phyloP scores from a whole-genome alignment of 2,329 filamentous ascomycete genomes.

The Sordariomycetes sp. region DNA sequence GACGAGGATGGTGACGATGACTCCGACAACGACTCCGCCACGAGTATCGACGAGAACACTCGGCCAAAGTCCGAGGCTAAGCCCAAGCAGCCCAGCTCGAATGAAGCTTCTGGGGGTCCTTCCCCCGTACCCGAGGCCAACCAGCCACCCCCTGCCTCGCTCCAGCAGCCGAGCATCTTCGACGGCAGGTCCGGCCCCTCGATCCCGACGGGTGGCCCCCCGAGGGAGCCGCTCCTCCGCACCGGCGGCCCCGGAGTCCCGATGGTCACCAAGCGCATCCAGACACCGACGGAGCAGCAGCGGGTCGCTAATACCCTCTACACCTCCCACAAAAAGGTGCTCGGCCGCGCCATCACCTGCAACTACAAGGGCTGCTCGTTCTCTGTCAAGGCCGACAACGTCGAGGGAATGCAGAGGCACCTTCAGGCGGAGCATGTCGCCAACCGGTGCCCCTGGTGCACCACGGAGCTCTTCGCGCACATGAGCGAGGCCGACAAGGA shows the following conservation, averaged over 20 bases:
- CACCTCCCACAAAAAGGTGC: not conserved
- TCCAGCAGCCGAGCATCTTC: conserved; percentile 16
- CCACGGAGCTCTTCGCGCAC: conserved; percentile 13
- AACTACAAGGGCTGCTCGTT: conserved; percentile 22
- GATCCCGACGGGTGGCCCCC: conserved; percentile 23
- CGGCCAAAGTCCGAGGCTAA: not conserved
- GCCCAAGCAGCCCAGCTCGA: not conserved
- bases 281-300: conserved; percentile 26
- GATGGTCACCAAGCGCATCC: conserved; percentile 21
- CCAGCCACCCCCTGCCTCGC: not conserved
- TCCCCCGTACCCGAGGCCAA: not conserved
- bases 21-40: no score
- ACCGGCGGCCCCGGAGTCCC: conserved; percentile 19
- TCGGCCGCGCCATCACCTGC: conserved; percentile 18
- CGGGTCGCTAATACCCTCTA: conserved; percentile 15
- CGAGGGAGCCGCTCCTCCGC: conserved; percentile 20
- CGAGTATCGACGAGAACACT: no score
- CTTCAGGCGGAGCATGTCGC: conserved; percentile 18
- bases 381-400: conserved; percentile 17
- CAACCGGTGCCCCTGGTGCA: conserved; percentile 19
- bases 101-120: no score
- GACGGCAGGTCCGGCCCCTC: conserved; percentile 16
- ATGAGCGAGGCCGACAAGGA: conserved; percentile 11
- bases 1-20: not conserved
- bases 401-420: conserved; percentile 19